These are phyloP conservation scores for Colletotrichum sidae DNA, from an alignment of 2,329 filamentous ascomycete species.

Conservation along the genomic window DNA sequence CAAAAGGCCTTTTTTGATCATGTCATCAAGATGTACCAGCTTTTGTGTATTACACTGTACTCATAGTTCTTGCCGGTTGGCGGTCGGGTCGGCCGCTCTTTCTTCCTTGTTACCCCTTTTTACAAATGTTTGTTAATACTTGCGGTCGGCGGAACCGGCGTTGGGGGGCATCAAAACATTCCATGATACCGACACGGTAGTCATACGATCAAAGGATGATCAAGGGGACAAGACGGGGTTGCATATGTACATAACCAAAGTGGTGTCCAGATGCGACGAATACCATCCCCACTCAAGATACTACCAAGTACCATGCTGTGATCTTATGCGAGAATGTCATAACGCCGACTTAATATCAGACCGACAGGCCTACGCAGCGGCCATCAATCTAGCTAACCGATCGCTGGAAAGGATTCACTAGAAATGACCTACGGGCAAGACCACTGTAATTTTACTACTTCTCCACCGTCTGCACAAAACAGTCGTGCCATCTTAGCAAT, in stretches of 20 bases:
- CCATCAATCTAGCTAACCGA: too few relatives aligned
- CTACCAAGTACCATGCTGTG: neutral
- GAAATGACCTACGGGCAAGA: too few relatives aligned
- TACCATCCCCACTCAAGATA: slow-evolving; percentile 67
- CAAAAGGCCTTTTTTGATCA: slow-evolving; percentile 41
- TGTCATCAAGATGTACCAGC: slow-evolving; percentile 48
- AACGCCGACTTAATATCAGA: too few relatives aligned
- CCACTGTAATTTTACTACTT: too few relatives aligned
- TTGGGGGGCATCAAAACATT: slow-evolving; percentile 63
- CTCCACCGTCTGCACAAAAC: too few relatives aligned
- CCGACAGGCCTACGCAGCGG: too few relatives aligned
- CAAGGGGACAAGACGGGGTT: slow-evolving; percentile 53
- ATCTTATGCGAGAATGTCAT: too few relatives aligned
- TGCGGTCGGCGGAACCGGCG: slow-evolving; percentile 60
- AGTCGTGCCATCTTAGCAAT: too few relatives aligned
- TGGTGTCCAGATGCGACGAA: slow-evolving; percentile 60
- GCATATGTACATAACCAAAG: slow-evolving; percentile 57
- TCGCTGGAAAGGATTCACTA: too few relatives aligned
- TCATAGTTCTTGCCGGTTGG: slow-evolving; percentile 54
- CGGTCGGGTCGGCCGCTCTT: slow-evolving; percentile 45
- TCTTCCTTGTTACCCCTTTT: slow-evolving; percentile 50
- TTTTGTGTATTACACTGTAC: slow-evolving; percentile 62
- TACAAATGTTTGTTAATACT: slow-evolving; percentile 59
- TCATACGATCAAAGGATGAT: slow-evolving; percentile 56
- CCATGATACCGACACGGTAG: slow-evolving; percentile 55